These are phyloP conservation scores for Aureobasidium sp. DNA, from an alignment of 2,329 filamentous ascomycete species.

Conservation along the genomic window DNA sequence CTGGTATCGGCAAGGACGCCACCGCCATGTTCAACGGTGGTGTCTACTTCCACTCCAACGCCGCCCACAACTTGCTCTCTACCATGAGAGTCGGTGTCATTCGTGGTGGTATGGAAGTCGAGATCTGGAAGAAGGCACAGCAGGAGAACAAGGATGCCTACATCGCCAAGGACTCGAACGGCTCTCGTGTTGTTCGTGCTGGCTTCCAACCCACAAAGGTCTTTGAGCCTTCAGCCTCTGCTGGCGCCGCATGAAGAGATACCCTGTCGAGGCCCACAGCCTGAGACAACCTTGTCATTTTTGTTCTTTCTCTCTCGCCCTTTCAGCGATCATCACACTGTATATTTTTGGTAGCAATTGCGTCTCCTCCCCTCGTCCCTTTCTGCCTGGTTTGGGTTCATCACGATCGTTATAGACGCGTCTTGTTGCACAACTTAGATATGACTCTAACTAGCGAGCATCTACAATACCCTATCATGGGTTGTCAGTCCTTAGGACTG, in stretches of 20 bases:
- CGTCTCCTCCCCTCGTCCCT: background rate
- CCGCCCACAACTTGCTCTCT: conserved; percentile 78
- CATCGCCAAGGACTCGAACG: conserved; percentile 70
- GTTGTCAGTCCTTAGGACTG: background rate
- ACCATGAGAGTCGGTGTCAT: conserved; percentile 85
- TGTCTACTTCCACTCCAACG: conserved; percentile 84
- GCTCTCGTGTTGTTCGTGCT: conserved; percentile 76
- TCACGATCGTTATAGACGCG: conserved; percentile 11
- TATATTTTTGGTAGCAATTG: background rate
- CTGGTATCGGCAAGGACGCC: conserved; percentile 76
- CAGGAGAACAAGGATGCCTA: conserved; percentile 76
- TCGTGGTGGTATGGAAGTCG: conserved; percentile 77
- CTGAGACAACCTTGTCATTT: conserved; percentile 3
- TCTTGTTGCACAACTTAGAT: conserved; percentile 12
- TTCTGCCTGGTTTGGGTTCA: background rate
- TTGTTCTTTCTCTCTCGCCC: background rate
- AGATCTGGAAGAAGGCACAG: conserved; percentile 86
- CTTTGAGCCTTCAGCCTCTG: conserved; percentile 67
- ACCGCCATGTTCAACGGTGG: conserved; percentile 89
- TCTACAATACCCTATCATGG: conserved; percentile 6
- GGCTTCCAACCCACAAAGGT: conserved; percentile 81
- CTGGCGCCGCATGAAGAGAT: conserved; percentile 62
- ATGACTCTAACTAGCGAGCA: background rate
- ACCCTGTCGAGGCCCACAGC: background rate
- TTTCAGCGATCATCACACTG: conserved; percentile 6